Evolutionary conservation across 805 yeast genomes (phyloP).

Genomic region (Saturnispora saitoi): DNA sequence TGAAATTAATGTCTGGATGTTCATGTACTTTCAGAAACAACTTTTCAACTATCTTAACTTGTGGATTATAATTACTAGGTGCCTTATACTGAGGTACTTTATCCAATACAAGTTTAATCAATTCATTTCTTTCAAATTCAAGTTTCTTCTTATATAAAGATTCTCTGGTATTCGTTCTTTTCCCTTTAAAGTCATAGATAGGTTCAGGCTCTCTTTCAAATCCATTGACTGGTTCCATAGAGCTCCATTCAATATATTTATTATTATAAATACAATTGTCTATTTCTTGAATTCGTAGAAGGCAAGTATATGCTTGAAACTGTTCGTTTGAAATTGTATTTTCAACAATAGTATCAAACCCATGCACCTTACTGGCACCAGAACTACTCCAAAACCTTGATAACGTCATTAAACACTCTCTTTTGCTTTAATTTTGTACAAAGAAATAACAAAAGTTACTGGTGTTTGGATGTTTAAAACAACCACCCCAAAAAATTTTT

Average conservation of each 20-base stretch:
- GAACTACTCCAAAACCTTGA: slow-evolving; percentile 8
- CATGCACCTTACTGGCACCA: background rate
- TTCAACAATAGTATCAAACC: slow-evolving; percentile 13
- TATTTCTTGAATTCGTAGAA: slow-evolving; percentile 74
- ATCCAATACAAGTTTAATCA: slow-evolving; percentile 68
- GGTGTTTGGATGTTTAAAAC: slow-evolving; percentile 5
- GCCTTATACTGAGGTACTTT: slow-evolving; percentile 70
- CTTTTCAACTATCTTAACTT: slow-evolving; percentile 64
- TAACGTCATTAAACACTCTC: background rate
- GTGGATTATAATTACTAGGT: slow-evolving; percentile 60
- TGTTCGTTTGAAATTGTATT: slow-evolving; percentile 63
- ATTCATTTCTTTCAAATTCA: slow-evolving; percentile 70
- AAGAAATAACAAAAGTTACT: background rate
- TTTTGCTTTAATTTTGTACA: no score
- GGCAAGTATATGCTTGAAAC: slow-evolving; percentile 58
- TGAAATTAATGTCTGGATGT: slow-evolving; percentile 86
- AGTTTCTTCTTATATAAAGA: slow-evolving; percentile 48
- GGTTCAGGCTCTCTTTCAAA: slow-evolving; percentile 74
- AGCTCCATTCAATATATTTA: background rate
- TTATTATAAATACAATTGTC: slow-evolving; percentile 47
- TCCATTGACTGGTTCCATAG: slow-evolving; percentile 17
- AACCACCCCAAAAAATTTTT: background rate
- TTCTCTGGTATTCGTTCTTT: slow-evolving; percentile 79
- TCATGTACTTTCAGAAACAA: slow-evolving; percentile 77
- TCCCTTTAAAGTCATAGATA: slow-evolving; percentile 72